These are phyloP conservation scores for Ceraceosorus guamensis DNA, from an alignment of 1,284 basidiomycete genomes.

Conservation along the genomic window DNA sequence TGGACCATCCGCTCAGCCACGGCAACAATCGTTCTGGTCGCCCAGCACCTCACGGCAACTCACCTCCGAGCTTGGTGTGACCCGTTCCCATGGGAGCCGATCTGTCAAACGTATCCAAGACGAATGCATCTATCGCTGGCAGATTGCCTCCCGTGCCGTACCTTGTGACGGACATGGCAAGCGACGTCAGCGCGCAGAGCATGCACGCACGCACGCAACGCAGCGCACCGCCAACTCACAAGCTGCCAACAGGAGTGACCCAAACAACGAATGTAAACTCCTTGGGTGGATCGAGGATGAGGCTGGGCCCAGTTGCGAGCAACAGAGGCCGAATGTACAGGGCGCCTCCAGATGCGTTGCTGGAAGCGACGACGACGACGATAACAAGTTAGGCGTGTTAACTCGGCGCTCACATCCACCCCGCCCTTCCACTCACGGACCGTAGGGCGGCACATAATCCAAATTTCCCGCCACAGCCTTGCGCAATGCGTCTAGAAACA, in stretches of 20 bases:
- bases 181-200: not conserved
- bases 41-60: too few relatives aligned
- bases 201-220: not conserved
- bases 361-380: constrained; percentile 1
- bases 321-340: constrained; percentile 41
- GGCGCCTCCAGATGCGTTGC: constrained; percentile 35
- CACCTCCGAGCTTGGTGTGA: constrained; percentile 45
- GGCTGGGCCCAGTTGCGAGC: constrained; percentile 41
- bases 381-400: not conserved
- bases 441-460: constrained; percentile 47
- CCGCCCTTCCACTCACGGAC: constrained; percentile 4
- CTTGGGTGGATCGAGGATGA: constrained; percentile 38
- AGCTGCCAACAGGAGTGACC: constrained; percentile 6
- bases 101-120: constrained; percentile 48
- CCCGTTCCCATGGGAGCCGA: constrained; percentile 45
- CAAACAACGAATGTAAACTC: constrained; percentile 49
- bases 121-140: constrained; percentile 47
- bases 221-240: not conserved
- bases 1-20: too few relatives aligned
- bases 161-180: constrained; percentile 21
- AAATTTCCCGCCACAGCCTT: constrained; percentile 47
- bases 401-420: not conserved
- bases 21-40: too few relatives aligned
- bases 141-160: constrained; percentile 43
- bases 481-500: constrained; percentile 37